Percentiles rank a stretch among this genome's conserved stretches.
Conservation (phyloP, 352 stramenopile species). For the Peronospora destructor region DNA sequence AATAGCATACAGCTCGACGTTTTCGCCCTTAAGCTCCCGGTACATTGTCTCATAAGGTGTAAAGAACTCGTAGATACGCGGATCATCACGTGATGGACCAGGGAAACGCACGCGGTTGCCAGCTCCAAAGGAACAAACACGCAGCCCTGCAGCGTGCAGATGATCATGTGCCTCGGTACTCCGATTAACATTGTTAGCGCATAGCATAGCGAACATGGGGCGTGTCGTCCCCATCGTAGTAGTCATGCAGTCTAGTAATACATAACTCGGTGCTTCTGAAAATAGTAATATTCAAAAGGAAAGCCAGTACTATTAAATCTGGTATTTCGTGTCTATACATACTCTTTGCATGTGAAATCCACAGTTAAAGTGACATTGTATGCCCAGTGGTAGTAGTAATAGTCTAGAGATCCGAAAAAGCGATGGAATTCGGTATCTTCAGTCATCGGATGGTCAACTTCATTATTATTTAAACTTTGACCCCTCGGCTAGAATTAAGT, state of each 20-base stretch:
- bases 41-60: constrained; percentile 86
- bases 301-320: no score
- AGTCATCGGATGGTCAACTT: no score
- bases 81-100: constrained; percentile 60
- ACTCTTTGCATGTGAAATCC: no score
- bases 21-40: constrained; percentile 71
- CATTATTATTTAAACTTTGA: no score
- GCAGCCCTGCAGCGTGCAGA: constrained; percentile 63
- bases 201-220: constrained; percentile 77
- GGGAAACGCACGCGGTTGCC: constrained; percentile 85
- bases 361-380: no score
- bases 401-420: no score
- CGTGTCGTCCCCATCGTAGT: neutral
- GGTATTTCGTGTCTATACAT: no score
- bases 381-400: no score
- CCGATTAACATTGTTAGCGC: constrained; percentile 88
- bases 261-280: no score
- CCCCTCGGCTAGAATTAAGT: no score
- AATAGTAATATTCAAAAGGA: no score
- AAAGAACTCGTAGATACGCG: constrained; percentile 84
- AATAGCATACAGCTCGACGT: constrained; percentile 50
- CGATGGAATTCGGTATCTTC: no score
- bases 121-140: constrained; percentile 79
- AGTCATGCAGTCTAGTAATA: neutral
- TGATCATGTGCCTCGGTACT: constrained; percentile 86